A percentile compares a stretch with the other conserved stretches of the same genome.
phyloP scores from a whole-genome alignment of 768 basidiomycete genomes.

The Macrocybe gigantea region DNA sequence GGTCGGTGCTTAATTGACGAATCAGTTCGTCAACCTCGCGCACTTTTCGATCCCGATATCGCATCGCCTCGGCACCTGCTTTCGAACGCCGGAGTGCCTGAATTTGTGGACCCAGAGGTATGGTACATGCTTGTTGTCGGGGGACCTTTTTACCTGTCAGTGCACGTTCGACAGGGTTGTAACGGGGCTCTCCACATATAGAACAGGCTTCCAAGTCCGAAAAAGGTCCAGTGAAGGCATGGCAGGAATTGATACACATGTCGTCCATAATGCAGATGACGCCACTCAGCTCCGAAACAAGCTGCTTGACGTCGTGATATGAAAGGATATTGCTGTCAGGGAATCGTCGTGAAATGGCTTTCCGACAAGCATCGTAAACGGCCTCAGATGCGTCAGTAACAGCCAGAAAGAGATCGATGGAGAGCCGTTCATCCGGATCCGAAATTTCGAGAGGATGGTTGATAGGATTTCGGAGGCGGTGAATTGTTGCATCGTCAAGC shows the following conservation, averaged over 20 bases:
- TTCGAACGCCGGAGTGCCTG: constrained; percentile 1
- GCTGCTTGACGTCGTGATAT: constrained; percentile 9
- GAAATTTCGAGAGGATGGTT: constrained; percentile 3
- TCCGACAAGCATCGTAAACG: constrained; percentile 1
- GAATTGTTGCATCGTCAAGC: not conserved
- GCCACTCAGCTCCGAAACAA: constrained; percentile 13
- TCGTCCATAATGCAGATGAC: constrained; percentile 11
- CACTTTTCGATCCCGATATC: not conserved
- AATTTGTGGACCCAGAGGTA: constrained; percentile 3
- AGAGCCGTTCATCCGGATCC: not conserved
- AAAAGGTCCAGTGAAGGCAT: constrained; percentile 17
- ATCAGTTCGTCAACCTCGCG: not conserved
- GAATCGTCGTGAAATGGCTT: constrained; percentile 4
- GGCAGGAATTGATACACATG: constrained; percentile 20
- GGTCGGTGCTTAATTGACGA: not conserved
- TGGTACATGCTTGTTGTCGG: not conserved
- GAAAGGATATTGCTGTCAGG: constrained; percentile 2
- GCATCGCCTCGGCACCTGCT: not conserved
- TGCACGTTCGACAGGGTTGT: constrained; percentile 2
- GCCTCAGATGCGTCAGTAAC: constrained; percentile 4
- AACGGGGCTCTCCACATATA: constrained; percentile 8
- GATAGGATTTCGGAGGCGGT: constrained; percentile 6
- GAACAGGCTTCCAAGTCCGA: constrained; percentile 9
- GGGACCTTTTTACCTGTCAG: constrained; percentile 2
- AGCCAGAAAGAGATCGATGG: too few species aligned